Conservation (phyloP, 495 filamentous ascomycete genomes). For the Penicillium salamii region DNA sequence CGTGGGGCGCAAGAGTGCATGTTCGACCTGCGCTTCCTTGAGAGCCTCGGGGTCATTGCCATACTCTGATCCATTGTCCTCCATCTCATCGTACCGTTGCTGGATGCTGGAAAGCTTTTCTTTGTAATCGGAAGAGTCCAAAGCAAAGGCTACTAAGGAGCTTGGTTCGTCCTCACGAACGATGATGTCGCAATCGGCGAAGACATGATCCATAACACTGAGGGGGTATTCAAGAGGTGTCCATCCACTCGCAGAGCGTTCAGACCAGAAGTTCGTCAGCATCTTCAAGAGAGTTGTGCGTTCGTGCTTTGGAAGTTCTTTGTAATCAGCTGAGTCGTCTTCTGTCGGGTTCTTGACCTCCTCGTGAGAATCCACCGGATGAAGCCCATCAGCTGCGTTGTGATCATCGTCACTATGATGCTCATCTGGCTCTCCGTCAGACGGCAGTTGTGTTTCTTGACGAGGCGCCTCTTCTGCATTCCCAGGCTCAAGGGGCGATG, state of each 20-base stretch:
- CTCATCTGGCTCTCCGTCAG: constrained; percentile 67
- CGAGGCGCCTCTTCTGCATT: constrained; percentile 50
- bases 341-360: constrained; percentile 57
- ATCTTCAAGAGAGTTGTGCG: constrained; percentile 90
- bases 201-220: constrained; percentile 85
- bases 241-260: constrained; percentile 95
- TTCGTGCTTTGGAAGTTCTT: constrained; percentile 85
- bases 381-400: constrained; percentile 60
- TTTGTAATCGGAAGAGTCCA: constrained; percentile 82
- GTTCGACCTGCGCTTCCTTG: constrained; percentile 59
- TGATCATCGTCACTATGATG: constrained; percentile 65
- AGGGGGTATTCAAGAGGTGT: constrained; percentile 90
- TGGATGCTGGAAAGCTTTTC: constrained; percentile 74
- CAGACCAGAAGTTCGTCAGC: constrained; percentile 96
- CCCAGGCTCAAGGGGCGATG: constrained; percentile 35
- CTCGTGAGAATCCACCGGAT: constrained; percentile 61
- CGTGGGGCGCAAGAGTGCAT: constrained; percentile 72
- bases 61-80: constrained; percentile 19
- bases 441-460: constrained; percentile 51
- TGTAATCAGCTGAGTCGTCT: constrained; percentile 55
- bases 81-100: constrained; percentile 46
- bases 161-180: constrained; percentile 97
- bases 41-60: constrained; percentile 36
- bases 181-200: constrained; percentile 96
- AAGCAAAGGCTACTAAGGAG: constrained; percentile 88